These are phyloP conservation scores for Vicia villosa DNA, from an alignment of 306 rosid species.

Conservation along the genomic window DNA sequence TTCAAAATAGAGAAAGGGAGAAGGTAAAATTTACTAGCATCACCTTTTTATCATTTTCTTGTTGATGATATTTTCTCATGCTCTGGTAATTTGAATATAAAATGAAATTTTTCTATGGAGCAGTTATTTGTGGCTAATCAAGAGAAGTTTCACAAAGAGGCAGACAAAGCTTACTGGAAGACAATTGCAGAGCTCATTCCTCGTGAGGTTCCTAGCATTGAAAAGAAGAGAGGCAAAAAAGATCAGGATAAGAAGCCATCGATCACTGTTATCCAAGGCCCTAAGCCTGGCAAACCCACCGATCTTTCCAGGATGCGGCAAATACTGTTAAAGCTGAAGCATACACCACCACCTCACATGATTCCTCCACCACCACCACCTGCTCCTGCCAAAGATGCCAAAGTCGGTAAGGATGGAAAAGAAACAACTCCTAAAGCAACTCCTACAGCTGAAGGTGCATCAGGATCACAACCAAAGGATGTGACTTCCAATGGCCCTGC, in stretches of 20 bases:
- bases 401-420: slow-evolving; percentile 68
- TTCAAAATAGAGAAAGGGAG: slow-evolving; percentile 90
- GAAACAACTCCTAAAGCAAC: slow-evolving; percentile 61
- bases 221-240: slow-evolving; percentile 93
- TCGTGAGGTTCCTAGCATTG: slow-evolving; percentile 88
- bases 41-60: slow-evolving; percentile 3
- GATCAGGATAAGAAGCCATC: slow-evolving; percentile 96
- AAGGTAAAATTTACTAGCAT: slow-evolving; percentile 56
- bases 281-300: slow-evolving; percentile 97
- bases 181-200: slow-evolving; percentile 95
- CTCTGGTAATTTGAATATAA: slow-evolving; percentile 18
- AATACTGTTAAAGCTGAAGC: slow-evolving; percentile 88
- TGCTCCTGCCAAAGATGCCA: slow-evolving; percentile 64
- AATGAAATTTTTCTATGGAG: slow-evolving; percentile 30
- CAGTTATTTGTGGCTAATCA: slow-evolving; percentile 78
- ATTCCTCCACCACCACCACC: slow-evolving; percentile 94
- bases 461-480: slow-evolving; percentile 58
- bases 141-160: slow-evolving; percentile 97
- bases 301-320: slow-evolving; percentile 95
- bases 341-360: slow-evolving; percentile 98
- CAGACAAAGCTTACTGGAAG: slow-evolving; percentile 97
- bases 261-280: slow-evolving; percentile 87
- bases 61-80: not conserved
- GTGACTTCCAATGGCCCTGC: slow-evolving; percentile 58
- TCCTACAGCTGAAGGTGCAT: slow-evolving; percentile 53